Conservation (phyloP, 345 rosid genomes). For the Triadica sebifera region DNA sequence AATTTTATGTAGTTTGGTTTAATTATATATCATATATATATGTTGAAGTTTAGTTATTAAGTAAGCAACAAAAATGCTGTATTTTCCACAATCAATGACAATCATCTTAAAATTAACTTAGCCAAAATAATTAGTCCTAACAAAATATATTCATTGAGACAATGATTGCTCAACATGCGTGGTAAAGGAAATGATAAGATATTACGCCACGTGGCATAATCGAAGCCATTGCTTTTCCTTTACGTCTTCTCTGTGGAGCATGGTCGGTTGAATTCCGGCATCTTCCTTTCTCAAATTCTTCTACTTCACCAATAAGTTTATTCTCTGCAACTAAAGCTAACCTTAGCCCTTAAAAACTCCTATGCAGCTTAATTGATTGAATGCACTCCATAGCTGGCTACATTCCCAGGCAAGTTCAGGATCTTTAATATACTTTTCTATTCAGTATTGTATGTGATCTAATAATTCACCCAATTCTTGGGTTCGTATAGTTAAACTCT, state of each 20-base stretch:
- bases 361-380: no score
- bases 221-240: slow-evolving; percentile 47
- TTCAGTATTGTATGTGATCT: neutral
- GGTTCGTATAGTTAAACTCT: neutral
- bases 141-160: slow-evolving; percentile 7
- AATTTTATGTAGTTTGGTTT: no score
- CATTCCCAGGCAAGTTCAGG: no score
- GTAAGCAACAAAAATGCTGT: neutral
- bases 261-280: slow-evolving; percentile 58
- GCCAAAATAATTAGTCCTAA: slow-evolving; percentile 20
- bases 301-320: slow-evolving; percentile 22
- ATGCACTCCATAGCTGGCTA: no score
- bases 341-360: neutral
- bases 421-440: neutral
- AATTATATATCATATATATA: neutral
- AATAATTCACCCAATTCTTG: slow-evolving; percentile 2
- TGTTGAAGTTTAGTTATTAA: neutral
- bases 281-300: slow-evolving; percentile 34
- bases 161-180: slow-evolving; percentile 37
- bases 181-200: slow-evolving; percentile 34
- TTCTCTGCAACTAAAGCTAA: slow-evolving; percentile 13
- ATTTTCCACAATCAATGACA: neutral
- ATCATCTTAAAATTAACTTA: neutral
- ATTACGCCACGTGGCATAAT: slow-evolving; percentile 37
- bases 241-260: slow-evolving; percentile 35